Base-by-base conservation (phyloP, 169 alveolate species). In the Babesia caballi region DNA sequence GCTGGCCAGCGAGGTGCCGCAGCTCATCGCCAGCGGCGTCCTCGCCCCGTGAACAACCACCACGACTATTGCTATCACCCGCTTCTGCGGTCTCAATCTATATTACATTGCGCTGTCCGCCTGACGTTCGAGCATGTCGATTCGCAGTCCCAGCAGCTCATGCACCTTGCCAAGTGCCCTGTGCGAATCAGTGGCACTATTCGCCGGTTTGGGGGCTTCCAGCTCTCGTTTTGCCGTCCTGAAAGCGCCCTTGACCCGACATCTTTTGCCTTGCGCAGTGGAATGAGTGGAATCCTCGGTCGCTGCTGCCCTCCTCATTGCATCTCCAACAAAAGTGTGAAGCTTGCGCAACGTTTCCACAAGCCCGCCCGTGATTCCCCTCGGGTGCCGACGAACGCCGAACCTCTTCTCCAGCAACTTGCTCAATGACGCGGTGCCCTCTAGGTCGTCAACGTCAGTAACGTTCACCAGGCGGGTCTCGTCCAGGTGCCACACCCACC, bases 1-100 rank as follows among this genome's bases (percentile, higher is more conserved):
- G 99, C 87, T 96, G 12, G 99, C 99, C 41, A 97, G 98, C n/a
- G 99, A 96, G 84, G 91, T 95, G 15, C 99, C 99, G 32, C 88
- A 81, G n/a, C 66, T 81, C 14, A 47, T 81, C 7, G 57, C 61
- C 25, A n/a, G 33, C 19, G 84, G 84, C 5, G 84, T 81, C n/a
- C 57, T 81, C 25, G 77, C 52, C 33, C 70, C 80, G 36, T 81
- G 28, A 41, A 3, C 8, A 17, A 21, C 2, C 6, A 9, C 23
- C 4, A 17, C 3, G 4, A 35, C 15, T 23, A 28, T 44, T 14
- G 23, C 47, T 9, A 9, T 40, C 47, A 11, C n/a, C 44, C n/a
- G 12, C 44, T 1, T 3, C 15, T 1, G 3, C 8, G 44, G 49
- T 6, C 38, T 4, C 15, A 3, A 17, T n/a, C 8, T 33, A 25